These are phyloP conservation scores for Gnomoniopsis smithogilvyi DNA, from an alignment of 2,329 filamentous ascomycete genomes.

Conservation along the genomic window DNA sequence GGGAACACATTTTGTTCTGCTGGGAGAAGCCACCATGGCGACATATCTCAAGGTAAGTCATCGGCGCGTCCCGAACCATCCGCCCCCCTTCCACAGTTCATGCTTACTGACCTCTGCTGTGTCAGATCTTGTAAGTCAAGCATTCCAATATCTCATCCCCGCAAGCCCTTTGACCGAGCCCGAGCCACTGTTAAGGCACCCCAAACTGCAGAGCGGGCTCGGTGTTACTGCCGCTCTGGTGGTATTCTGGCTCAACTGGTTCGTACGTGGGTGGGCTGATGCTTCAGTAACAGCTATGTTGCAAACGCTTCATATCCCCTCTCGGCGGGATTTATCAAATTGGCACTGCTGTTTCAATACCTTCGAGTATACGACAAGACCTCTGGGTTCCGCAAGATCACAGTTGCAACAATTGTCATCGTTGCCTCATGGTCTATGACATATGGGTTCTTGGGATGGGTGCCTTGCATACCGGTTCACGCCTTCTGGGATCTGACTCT, in stretches of 20 bases:
- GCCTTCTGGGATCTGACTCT: conserved; percentile 28
- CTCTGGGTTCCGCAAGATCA: conserved; percentile 16
- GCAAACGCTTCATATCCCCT: conserved; percentile 21
- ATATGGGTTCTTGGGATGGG: conserved; percentile 30
- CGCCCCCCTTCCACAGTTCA: not conserved
- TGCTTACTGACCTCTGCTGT: not conserved
- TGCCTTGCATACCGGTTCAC: conserved; percentile 29
- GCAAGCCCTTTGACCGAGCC: no score
- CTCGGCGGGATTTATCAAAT: conserved; percentile 21
- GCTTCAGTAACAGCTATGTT: conserved; percentile 5
- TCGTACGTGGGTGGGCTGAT: not conserved
- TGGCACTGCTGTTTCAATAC: conserved; percentile 23
- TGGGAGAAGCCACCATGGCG: not conserved
- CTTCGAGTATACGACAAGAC: conserved; percentile 19
- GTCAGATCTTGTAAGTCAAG: not conserved
- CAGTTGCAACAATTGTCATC: conserved; percentile 23
- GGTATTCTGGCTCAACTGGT: no score
- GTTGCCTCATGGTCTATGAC: conserved; percentile 28
- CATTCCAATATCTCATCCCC: not conserved
- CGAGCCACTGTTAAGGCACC: no score
- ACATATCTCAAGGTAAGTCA: conserved; percentile 16
- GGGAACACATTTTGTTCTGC: conserved; percentile 8
- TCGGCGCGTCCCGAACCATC: no score
- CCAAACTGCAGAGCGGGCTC: no score
- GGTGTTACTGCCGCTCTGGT: not conserved